Percentiles rank a stretch among this genome's conserved stretches.
Evolutionary conservation across 1,284 basidiomycete genomes (phyloP).

Genomic region (Volvariella volvacea): DNA sequence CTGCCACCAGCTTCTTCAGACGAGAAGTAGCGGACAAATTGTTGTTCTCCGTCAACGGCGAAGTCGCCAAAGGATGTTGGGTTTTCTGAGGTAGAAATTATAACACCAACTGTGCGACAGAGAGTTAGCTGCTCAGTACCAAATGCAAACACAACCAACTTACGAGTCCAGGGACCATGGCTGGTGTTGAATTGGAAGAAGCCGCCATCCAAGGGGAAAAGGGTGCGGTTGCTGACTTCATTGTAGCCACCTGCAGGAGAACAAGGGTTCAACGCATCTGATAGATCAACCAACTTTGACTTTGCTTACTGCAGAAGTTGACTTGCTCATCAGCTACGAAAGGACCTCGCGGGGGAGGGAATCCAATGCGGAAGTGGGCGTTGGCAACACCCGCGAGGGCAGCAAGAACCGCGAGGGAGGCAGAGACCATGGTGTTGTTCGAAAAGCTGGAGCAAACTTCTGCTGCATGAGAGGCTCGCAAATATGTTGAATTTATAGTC

Average conservation of each 20-base stretch:
- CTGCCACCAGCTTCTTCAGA: slow-evolving; percentile 36
- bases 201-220: slow-evolving; percentile 48
- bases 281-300: neutral
- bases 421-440: slow-evolving; percentile 14
- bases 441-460: no score
- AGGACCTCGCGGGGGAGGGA: slow-evolving; percentile 51
- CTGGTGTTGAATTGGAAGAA: slow-evolving; percentile 34
- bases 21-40: slow-evolving; percentile 27
- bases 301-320: slow-evolving; percentile 45
- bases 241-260: slow-evolving; percentile 42
- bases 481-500: no score
- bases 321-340: slow-evolving; percentile 55
- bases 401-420: slow-evolving; percentile 14
- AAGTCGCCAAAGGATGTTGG: slow-evolving; percentile 52
- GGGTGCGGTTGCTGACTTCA: slow-evolving; percentile 36
- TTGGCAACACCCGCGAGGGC: slow-evolving; percentile 29
- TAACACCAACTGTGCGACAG: slow-evolving; percentile 30
- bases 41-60: slow-evolving; percentile 28
- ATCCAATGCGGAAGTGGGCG: slow-evolving; percentile 69
- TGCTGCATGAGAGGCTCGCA: no score
- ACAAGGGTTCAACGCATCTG: no score
- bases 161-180: slow-evolving; percentile 34
- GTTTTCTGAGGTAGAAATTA: slow-evolving; percentile 36
- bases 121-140: neutral
- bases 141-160: slow-evolving; percentile 8